phyloP scores from a whole-genome alignment of 192 early-diverging fungal species.

The Martensiomyces pterosporus region DNA sequence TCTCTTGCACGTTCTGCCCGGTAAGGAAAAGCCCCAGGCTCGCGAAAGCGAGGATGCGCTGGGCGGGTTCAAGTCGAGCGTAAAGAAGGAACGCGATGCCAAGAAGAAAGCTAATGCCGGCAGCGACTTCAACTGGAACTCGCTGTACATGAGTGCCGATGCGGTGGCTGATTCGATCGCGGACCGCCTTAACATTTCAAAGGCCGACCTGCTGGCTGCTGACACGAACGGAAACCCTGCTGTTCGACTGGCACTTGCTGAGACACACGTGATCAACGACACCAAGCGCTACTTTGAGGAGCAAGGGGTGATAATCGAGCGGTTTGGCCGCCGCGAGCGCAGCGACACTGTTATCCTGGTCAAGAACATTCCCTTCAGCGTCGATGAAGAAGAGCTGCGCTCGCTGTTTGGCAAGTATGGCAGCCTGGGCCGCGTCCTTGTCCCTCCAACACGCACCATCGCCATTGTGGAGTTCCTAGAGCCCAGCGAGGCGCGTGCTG shows the following conservation, averaged over 20 bases:
- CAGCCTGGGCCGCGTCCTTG: slow-evolving; percentile 79
- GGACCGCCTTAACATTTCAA: slow-evolving; percentile 82
- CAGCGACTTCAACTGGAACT: slow-evolving; percentile 95
- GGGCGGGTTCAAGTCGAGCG: slow-evolving; percentile 54
- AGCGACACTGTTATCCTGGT: slow-evolving; percentile 90
- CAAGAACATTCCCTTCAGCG: slow-evolving; percentile 88
- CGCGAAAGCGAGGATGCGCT: slow-evolving; percentile 46
- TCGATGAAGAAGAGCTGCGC: slow-evolving; percentile 76
- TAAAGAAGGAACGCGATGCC: slow-evolving; percentile 81
- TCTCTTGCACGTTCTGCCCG: slow-evolving; percentile 82
- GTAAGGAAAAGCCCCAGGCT: slow-evolving; percentile 70
- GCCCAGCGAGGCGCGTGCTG: slow-evolving; percentile 82
- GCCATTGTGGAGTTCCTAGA: slow-evolving; percentile 92
- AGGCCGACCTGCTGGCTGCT: slow-evolving; percentile 87
- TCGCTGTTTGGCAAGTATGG: slow-evolving; percentile 85
- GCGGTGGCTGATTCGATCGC: slow-evolving; percentile 95
- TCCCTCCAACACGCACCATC: slow-evolving; percentile 90
- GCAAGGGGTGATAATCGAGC: slow-evolving; percentile 75
- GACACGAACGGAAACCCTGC: slow-evolving; percentile 74
- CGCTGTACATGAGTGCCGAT: slow-evolving; percentile 93
- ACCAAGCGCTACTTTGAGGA: slow-evolving; percentile 89
- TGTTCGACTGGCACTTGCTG: slow-evolving; percentile 92
- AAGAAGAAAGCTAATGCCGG: slow-evolving; percentile 72
- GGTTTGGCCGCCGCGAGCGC: slow-evolving; percentile 74
- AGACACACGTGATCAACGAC: slow-evolving; percentile 92